Evolutionary conservation across 192 early-diverging fungal species (phyloP), one percentile per base, ranked within the genome.

Genomic region (Coemansia furcata): DNA sequence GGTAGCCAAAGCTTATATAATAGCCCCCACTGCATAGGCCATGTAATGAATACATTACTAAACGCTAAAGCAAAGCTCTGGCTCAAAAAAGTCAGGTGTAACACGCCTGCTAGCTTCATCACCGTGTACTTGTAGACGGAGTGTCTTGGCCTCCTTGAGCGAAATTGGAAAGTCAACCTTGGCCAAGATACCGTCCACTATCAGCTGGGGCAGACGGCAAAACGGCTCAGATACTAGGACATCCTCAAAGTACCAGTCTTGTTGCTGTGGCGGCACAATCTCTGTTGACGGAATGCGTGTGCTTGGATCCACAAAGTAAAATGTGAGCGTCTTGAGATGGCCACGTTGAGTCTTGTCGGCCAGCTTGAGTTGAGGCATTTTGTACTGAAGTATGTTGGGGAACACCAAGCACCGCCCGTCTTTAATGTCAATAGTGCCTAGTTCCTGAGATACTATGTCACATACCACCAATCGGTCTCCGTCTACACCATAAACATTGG

Each of bases 221-320:
- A 78, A 38, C 6, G 37, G 37, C 37, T 38, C 6, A 38, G 37
- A 38, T 7, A 10, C 37, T 38, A 37, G 36, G 9, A 40, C 39
- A 19, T 60, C 26, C n/a, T 64, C 60, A 33, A 52, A 43, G 54
- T 55, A 59, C 80, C 81, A 83, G 4, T 40, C 72, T 57, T 55
- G 39, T 62, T 87, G 79, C 66, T 90, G 87, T 19, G 85, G 84
- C 2, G 87, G 85, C 0, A 90, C 82, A 39, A 78, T 15, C 0
- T 54, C 54, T 4, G 86, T 87, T 19, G 83, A 85, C 14, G 72
- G 15, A 35, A 86, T 74, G 7, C 52, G 62, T 0, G 50, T 46
- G 1, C 65, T 46, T 0, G 90, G 90, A 50, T 91, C 67, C 0
- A 91, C 73, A n/a, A 91, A 65, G 73, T 89, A 88, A 54, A 90